Conservation (phyloP, 164 flowering plant genomes). For the Cinnamomum chago region DNA sequence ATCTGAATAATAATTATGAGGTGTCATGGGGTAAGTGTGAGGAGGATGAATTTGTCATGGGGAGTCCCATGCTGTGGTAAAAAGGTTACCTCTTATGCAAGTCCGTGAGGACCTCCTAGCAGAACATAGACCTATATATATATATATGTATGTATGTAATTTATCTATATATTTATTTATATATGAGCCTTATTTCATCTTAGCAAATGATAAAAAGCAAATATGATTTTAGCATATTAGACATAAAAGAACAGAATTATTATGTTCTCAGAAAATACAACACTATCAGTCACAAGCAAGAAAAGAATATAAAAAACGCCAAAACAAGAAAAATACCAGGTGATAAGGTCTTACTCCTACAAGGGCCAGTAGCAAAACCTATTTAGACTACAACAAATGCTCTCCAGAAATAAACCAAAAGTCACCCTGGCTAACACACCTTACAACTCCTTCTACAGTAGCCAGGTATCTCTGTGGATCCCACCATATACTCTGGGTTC, state of each 20-base stretch:
- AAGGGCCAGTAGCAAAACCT: not conserved
- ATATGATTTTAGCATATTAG: not conserved
- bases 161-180: no score
- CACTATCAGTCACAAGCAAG: not conserved
- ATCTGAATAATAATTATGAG: no score
- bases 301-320: not conserved
- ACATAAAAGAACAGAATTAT: not conserved
- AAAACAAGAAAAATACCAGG: not conserved
- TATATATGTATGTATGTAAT: no score
- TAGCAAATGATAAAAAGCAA: no score
- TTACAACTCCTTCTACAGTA: conserved; percentile 85
- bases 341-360: not conserved
- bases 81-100: no score
- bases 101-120: no score
- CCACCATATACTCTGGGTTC: conserved; percentile 90
- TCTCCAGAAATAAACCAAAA: conserved; percentile 37
- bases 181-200: no score
- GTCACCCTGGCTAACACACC: conserved; percentile 64
- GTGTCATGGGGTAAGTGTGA: no score
- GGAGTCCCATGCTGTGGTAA: no score
- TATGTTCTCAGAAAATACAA: not conserved
- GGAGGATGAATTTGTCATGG: no score
- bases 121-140: no score
- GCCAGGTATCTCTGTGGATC: conserved; percentile 71
- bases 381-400: not conserved